phyloP scores from a whole-genome alignment of 441 rosid genomes.

The Populus hybrid region DNA sequence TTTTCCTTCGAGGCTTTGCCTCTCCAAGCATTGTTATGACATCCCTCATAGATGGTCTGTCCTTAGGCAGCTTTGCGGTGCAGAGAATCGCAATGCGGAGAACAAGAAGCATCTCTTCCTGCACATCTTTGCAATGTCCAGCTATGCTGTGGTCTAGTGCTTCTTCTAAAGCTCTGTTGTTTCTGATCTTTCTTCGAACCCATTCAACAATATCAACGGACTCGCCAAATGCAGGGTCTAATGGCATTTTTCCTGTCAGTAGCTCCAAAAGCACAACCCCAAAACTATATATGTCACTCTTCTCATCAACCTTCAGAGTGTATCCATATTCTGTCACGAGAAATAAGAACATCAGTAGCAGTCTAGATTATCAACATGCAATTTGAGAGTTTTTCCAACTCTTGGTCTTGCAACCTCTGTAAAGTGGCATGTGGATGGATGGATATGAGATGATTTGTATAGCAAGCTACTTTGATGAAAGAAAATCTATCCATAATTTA shows the following conservation, averaged over 20 bases:
- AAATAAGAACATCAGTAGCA: background rate
- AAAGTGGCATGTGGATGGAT: background rate
- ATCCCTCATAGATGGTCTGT: slow-evolving; percentile 86
- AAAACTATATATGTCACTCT: slow-evolving; percentile 81
- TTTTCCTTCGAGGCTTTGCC: slow-evolving; percentile 89
- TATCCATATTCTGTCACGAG: slow-evolving; percentile 73
- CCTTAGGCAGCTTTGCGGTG: slow-evolving; percentile 80
- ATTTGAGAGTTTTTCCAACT: background rate
- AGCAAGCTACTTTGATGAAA: background rate
- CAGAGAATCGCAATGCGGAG: slow-evolving; percentile 73
- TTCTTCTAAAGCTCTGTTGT: slow-evolving; percentile 46
- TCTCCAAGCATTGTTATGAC: slow-evolving; percentile 81
- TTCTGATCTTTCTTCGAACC: slow-evolving; percentile 53
- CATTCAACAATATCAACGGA: slow-evolving; percentile 68
- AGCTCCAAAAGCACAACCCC: slow-evolving; percentile 86
- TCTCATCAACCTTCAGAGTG: slow-evolving; percentile 83
- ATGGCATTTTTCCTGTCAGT: slow-evolving; percentile 75
- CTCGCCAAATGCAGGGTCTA: slow-evolving; percentile 84
- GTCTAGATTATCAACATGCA: background rate
- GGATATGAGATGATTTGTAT: background rate
- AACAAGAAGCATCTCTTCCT: slow-evolving; percentile 87
- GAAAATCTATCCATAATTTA: background rate
- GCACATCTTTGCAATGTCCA: slow-evolving; percentile 76
- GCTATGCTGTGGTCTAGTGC: slow-evolving; percentile 68
- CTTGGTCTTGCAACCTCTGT: background rate